Conservation (phyloP, 306 rosid species). For the Luffa aegyptiaca region DNA sequence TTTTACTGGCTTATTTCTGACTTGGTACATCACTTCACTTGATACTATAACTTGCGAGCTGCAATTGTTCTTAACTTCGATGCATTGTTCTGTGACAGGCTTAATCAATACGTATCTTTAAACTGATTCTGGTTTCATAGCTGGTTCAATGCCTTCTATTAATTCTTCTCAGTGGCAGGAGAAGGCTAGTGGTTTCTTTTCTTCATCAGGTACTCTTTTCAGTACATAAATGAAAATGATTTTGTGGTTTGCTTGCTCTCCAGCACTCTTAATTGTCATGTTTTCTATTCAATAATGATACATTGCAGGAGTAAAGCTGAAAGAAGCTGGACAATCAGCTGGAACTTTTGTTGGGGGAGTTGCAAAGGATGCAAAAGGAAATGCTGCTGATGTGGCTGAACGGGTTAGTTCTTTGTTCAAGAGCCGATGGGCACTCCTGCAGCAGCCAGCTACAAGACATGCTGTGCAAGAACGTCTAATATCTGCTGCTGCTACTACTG, state of each 20-base stretch:
- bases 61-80: neutral
- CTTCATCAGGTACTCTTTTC: slow-evolving; percentile 59
- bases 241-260: neutral
- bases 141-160: slow-evolving; percentile 64
- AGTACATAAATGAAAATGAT: neutral
- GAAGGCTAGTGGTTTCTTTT: slow-evolving; percentile 77
- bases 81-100: slow-evolving; percentile 23
- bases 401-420: slow-evolving; percentile 68
- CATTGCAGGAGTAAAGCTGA: slow-evolving; percentile 65
- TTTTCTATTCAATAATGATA: slow-evolving; percentile 6
- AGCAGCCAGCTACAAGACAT: slow-evolving; percentile 82
- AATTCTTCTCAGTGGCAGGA: slow-evolving; percentile 79
- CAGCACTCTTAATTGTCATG: slow-evolving; percentile 4
- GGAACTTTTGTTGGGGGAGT: slow-evolving; percentile 86
- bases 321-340: slow-evolving; percentile 82
- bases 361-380: slow-evolving; percentile 82
- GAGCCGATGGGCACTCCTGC: slow-evolving; percentile 78
- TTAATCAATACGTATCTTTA: slow-evolving; percentile 15
- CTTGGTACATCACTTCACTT: neutral
- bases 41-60: neutral
- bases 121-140: slow-evolving; percentile 12
- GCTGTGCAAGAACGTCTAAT: slow-evolving; percentile 86
- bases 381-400: slow-evolving; percentile 66
- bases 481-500: slow-evolving; percentile 82
- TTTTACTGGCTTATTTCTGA: neutral